Conservation (phyloP, 768 basidiomycete genomes). For the Hygrophorus pudorinus region DNA sequence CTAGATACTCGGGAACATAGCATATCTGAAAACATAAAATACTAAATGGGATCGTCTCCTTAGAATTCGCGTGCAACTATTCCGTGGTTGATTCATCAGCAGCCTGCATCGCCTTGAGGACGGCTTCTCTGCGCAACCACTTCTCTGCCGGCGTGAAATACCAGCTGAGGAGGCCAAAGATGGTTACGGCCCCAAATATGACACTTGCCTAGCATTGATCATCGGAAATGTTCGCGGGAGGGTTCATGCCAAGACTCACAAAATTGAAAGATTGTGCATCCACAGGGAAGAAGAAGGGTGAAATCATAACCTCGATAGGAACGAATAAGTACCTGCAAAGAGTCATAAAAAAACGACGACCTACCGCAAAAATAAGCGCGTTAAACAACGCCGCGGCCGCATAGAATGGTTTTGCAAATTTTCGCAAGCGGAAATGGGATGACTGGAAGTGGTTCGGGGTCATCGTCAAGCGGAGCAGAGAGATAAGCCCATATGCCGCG, state of each 20-base stretch:
- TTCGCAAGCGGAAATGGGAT: slow-evolving; percentile 67
- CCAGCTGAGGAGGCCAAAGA: slow-evolving; percentile 72
- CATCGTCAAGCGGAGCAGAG: slow-evolving; percentile 62
- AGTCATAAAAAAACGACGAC: slow-evolving; percentile 15
- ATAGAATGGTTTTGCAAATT: slow-evolving; percentile 59
- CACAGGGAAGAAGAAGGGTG: slow-evolving; percentile 84
- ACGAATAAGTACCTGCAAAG: not conserved
- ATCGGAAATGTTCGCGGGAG: slow-evolving; percentile 2
- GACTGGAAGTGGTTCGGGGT: slow-evolving; percentile 67
- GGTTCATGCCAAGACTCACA: slow-evolving; percentile 32
- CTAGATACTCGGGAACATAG: not conserved
- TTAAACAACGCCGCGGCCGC: slow-evolving; percentile 62
- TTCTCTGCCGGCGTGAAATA: slow-evolving; percentile 69
- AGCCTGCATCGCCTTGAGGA: slow-evolving; percentile 38
- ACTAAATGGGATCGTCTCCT: too few relatives aligned
- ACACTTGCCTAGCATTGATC: slow-evolving; percentile 70
- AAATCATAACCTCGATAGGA: slow-evolving; percentile 56
- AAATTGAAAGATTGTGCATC: slow-evolving; percentile 75
- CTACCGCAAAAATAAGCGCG: slow-evolving; percentile 58
- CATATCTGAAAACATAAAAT: not conserved
- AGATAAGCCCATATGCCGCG: slow-evolving; percentile 80
- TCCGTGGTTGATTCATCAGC: slow-evolving; percentile 13
- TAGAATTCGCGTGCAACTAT: not conserved
- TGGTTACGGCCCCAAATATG: slow-evolving; percentile 69
- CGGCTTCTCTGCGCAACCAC: slow-evolving; percentile 65